Base-by-base conservation (phyloP, 331 rosid genomes). In the Phaseolus coccineus region DNA sequence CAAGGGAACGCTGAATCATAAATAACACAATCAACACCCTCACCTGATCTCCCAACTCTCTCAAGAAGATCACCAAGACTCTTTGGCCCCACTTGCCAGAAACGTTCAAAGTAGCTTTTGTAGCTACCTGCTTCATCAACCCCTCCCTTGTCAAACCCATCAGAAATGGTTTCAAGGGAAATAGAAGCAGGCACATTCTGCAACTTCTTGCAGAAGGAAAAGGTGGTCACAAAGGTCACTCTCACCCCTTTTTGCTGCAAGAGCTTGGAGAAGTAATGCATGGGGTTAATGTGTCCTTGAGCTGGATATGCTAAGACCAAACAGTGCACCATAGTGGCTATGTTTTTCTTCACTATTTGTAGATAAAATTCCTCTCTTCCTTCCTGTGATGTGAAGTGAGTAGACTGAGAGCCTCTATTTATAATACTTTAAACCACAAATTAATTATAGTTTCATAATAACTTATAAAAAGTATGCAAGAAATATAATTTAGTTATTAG, bases 261-360 rank as follows among this genome's bases (percentile, higher is more conserved):
- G 35, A 77, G 78, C 81, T 89, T 87, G 53, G 90, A 77, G 68
- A 89, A 85, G 8, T 89, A 81, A 42, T 74, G 59, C 86, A 89
- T 27, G 16, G 93, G 93, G 67, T 89, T 87, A 0, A 89, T 37
- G 80, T 89, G 90, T 1, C 93, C 88, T 77, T 85, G 90, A 39
- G 16, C 3, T 59, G 91, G 91, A 73, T 15, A 84, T 28, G 82
- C 0, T 37, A 90, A 15, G 30, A 87, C 83, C 62, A 90, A 0
- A 31, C 86, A 84, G 46, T 87, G 91, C 10, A 77, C 76, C 55
- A 2, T 31, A 0, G 0, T 30, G 3, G 12, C 31, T 51, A 7
- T 50, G 33, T 0, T 28, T 9, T 50, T 52, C 22, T 53, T 31
- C 44, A 66, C 51, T 1, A 44, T 44, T 3, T 0, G 3, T 72